Base-by-base conservation (phyloP, 2,329 filamentous ascomycete species). In the Diaporthe nobilis region DNA sequence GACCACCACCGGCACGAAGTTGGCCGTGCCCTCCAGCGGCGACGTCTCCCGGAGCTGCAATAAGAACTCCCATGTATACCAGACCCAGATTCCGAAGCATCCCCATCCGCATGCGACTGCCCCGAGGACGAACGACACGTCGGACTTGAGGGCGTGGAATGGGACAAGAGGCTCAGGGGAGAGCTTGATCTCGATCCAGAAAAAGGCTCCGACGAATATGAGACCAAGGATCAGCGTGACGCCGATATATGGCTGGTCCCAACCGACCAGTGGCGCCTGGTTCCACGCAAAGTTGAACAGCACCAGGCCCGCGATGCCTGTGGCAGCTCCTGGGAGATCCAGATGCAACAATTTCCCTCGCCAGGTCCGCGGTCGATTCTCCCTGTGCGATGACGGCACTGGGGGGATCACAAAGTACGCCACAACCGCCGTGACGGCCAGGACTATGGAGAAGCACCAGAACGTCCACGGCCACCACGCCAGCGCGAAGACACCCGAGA, bases 231-330 rank as follows among this genome's bases (percentile, higher is more conserved):
- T 87, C 17, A 92, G 83, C 7, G 87, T 79, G 2, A 87, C 81
- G 78, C 88, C 88, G 51, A 90, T 85, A 77, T 90, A 90, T 0
- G 87, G 83, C 34, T 83, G 81, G 13, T 81, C 72, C 89, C 90
- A 92, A 2, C 88, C 88, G 17, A 87, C 87, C 0, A 88, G 82
- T 0, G 87, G 86, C 0, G 87, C 89, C 79, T 91, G 89, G 78
- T 91, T 91, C 88, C 89, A 91, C 2, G 89, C 87, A 74, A 91
- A 87, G 79, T 91, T 91, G 80, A 91, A 83, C 10, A 92, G 81
- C 1, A 91, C 84, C 44, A 92, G 83, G 1, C 85, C 88, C 0
- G 84, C 82, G 44, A 91, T 85, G 4, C 90, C 90, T 2, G 76
- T 60, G 5, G 78, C 12, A 1, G 77, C 77, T 12, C 80, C 81